Evolutionary conservation across 257 asterid genomes (phyloP), one percentile per base, ranked within the genome.

Genomic region (Phtheirospermum japonicum): DNA sequence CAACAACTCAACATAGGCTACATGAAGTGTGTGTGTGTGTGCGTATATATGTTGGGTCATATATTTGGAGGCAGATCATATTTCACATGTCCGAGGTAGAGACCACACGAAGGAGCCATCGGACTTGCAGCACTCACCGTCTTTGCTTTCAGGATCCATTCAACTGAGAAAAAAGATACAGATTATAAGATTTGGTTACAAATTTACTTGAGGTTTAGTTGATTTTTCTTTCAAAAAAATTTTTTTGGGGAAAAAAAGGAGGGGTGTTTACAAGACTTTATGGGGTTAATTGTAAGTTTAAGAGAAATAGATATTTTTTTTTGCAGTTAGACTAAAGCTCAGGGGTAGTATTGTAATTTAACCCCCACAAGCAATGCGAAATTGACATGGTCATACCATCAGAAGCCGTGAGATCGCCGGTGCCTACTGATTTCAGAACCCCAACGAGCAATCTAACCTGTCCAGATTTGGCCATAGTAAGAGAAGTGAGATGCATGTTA

Each of bases 371-470:
- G 59, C 50, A 51, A 55, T 11, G 19, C 13, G 34, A 67, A 32
- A 55, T 33, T 17, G 31, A 14, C 20, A 16, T 45, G 63, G 56
- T 10, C 66, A 55, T 85, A 93, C 99, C 99, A 69, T 93, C 97
- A 18, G 83, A 63, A 61, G 76, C 72, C 14, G 86, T 79, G 66
- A 89, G 69, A 18, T 82, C 87, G 13, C 94, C 90, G 0, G 82
- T 70, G 75, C 97, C 97, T 66, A 87, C 97, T 8, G 85, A 52
- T 75, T 89, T 93, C 68, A 93, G 84, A 79, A 71, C 94, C 65
- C 96, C 99, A 57, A 87, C 96, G 5, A 93, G 76, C 85, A 93
- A 71, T 70, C 97, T 83, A 58, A 93, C 99, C 99, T 89, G 97
- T 66, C 46, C 68, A 54, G 57, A 34, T 28, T 61, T 45, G 33